Percentiles rank a stretch among this genome's conserved stretches.
Evolutionary conservation across 768 basidiomycete genomes (phyloP).

Genomic region (Phaeotremella fagi): DNA sequence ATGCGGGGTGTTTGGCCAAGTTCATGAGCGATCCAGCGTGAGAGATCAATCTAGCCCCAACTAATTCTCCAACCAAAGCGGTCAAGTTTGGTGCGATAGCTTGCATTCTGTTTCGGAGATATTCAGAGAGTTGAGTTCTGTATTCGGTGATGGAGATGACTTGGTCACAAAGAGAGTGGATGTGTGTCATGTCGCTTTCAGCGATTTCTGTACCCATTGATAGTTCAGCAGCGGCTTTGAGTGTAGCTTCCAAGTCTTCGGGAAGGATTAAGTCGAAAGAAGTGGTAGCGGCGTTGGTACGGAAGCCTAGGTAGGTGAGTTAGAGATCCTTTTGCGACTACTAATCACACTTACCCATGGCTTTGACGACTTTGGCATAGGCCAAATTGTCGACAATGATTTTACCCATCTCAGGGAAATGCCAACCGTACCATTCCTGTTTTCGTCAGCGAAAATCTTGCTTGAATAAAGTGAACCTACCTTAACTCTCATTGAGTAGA

Average conservation of each 20-base stretch:
- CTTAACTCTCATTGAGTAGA: conserved; percentile 98
- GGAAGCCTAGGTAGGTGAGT: conserved; percentile 61
- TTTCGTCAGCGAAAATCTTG: conserved; percentile 2
- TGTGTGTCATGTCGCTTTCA: conserved; percentile 92
- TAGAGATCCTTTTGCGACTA: neutral
- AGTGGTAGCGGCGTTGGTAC: conserved; percentile 82
- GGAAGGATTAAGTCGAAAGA: conserved; percentile 86
- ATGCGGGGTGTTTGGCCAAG: conserved; percentile 54
- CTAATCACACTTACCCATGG: conserved; percentile 64
- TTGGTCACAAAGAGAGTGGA: conserved; percentile 94
- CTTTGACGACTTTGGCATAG: conserved; percentile 86
- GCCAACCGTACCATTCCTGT: conserved; percentile 99
- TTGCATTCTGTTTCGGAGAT: conserved; percentile 94
- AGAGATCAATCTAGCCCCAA: conserved; percentile 68
- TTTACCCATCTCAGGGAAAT: conserved; percentile 99
- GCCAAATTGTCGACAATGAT: conserved; percentile 96
- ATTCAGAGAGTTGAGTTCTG: conserved; percentile 89
- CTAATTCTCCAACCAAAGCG: conserved; percentile 70
- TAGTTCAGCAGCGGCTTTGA: conserved; percentile 94
- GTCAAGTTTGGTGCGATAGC: conserved; percentile 97
- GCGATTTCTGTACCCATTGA: conserved; percentile 99
- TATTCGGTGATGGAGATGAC: conserved; percentile 95
- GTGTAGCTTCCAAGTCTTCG: conserved; percentile 89
- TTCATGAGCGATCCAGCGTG: conserved; percentile 52
- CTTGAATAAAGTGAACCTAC: conserved; percentile 51